These are phyloP conservation scores for Gossypium aridum DNA, from an alignment of 441 rosid genomes.

Conservation along the genomic window DNA sequence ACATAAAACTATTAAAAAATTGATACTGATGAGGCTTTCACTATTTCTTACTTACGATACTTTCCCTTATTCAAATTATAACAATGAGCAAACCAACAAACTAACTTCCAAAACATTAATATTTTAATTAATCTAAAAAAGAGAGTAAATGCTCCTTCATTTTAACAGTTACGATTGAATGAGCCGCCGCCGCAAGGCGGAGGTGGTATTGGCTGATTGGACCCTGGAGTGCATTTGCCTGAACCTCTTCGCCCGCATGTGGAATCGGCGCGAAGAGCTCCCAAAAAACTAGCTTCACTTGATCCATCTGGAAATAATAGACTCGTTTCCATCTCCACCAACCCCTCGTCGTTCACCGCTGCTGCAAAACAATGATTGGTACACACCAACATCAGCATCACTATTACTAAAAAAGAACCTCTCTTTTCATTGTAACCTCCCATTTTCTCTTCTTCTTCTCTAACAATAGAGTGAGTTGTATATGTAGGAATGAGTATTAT, in stretches of 20 bases:
- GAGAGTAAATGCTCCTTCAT: background rate
- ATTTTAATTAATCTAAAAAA: too few relatives aligned
- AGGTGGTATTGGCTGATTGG: background rate
- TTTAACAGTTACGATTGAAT: background rate
- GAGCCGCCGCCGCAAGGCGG: background rate
- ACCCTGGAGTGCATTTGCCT: background rate
- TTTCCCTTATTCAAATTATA: too few relatives aligned
- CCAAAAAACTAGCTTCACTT: background rate
- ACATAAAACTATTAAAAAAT: too few relatives aligned
- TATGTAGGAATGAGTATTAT: background rate
- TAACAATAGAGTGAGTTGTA: background rate
- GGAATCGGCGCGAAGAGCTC: background rate
- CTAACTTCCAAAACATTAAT: too few relatives aligned
- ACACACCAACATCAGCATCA: background rate
- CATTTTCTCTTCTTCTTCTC: background rate
- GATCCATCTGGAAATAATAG: background rate
- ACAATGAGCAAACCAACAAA: too few relatives aligned
- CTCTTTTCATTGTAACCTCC: background rate
- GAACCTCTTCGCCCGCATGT: background rate
- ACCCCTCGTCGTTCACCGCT: background rate
- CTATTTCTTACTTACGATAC: too few relatives aligned
- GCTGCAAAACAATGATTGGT: background rate
- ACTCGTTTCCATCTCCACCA: background rate
- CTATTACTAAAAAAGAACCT: background rate
- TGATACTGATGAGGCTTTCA: too few relatives aligned